A percentile compares a stretch with the other conserved stretches of the same genome.
These are phyloP conservation scores for Tripterygium wilfordii DNA, from an alignment of 177 flowering plant genomes.

Conservation along the genomic window DNA sequence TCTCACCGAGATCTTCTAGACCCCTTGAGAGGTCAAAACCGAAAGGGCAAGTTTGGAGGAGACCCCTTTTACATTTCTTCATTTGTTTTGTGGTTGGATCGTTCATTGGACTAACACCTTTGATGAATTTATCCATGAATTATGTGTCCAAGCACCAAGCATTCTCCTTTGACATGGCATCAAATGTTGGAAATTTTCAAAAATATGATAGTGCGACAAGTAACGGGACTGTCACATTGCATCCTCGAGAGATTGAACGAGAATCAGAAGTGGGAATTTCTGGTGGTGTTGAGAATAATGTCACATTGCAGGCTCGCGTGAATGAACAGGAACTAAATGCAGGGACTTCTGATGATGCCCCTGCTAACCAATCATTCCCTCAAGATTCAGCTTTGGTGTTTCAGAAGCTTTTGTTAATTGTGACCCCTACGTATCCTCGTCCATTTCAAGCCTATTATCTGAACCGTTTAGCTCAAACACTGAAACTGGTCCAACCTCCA, in stretches of 20 bases:
- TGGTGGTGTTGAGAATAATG: constrained; percentile 4
- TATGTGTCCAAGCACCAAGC: constrained; percentile 37
- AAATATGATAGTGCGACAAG: constrained; percentile 7
- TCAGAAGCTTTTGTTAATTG: constrained; percentile 67
- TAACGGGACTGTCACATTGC: too few relatives aligned
- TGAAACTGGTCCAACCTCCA: constrained; percentile 63
- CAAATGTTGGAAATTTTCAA: constrained; percentile 17
- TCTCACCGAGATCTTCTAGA: constrained; percentile 47
- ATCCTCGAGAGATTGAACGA: too few relatives aligned
- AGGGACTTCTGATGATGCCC: constrained; percentile 9
- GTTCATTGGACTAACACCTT: constrained; percentile 61
- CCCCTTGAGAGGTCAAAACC: constrained; percentile 53
- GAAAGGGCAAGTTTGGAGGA: constrained; percentile 58
- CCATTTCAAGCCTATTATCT: constrained; percentile 76
- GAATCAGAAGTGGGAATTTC: constrained; percentile 9
- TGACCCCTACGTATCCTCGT: constrained; percentile 58
- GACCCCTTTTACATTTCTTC: constrained; percentile 52
- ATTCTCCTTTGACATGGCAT: constrained; percentile 38
- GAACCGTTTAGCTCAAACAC: constrained; percentile 65
- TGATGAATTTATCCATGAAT: constrained; percentile 33
- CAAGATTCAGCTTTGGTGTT: constrained; percentile 17
- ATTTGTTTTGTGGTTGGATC: constrained; percentile 61
- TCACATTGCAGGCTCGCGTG: constrained; percentile 12
- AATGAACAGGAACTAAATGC: constrained; percentile 13
- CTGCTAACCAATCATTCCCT: constrained; percentile 9